Evolutionary conservation across 176 grass and related monocot genomes (phyloP).

Genomic region (barley (Hordeum vulgare)): MorexV3_pseudomolecules_assembly NC_058522.1:59413113-59413612

Average conservation of each 20-base stretch:
- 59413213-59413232: neutral
- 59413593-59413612: slow-evolving; percentile 55
- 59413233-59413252: neutral
- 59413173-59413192: neutral
- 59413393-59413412: neutral
- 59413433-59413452: neutral
- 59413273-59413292: neutral
- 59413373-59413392: neutral
- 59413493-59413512: neutral
- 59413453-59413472: neutral
- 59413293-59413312: neutral
- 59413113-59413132: neutral
- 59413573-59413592: slow-evolving; percentile 59
- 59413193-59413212: neutral
- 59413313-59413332: neutral
- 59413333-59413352: neutral
- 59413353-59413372: neutral
- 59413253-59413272: neutral
- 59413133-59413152: neutral
- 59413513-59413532: neutral
- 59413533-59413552: neutral
- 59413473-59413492: neutral
- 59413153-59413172: neutral
- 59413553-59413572: neutral
- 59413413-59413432: neutral